Evolutionary conservation across 2,329 filamentous ascomycete genomes (phyloP).

Genomic region (Hymenoscyphus fraxineus): DNA sequence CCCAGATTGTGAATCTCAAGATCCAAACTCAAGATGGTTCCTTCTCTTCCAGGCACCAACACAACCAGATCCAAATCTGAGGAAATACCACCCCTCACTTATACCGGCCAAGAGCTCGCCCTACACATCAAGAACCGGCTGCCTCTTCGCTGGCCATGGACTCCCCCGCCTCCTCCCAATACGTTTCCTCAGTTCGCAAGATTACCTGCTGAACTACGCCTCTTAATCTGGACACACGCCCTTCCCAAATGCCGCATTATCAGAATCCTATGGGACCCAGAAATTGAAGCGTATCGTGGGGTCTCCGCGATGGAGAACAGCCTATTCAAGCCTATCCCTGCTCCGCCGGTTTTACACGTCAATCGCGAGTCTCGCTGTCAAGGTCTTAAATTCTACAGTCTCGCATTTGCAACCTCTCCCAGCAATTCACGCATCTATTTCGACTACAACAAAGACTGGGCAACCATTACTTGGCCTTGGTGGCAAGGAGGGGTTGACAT

Average conservation of each 20-base stretch:
- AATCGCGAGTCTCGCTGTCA: neutral
- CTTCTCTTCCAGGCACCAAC: neutral
- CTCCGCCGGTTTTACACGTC: neutral
- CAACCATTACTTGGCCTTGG: neutral
- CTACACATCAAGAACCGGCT: neutral
- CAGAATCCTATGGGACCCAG: neutral
- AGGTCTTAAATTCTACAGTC: neutral
- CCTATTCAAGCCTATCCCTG: neutral
- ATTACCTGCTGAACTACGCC: neutral
- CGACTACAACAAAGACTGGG: neutral
- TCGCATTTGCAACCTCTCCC: neutral
- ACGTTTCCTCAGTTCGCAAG: neutral
- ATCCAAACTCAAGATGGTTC: neutral
- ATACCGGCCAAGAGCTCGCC: neutral
- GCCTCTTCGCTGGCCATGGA: neutral
- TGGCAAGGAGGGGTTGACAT: neutral
- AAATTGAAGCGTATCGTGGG: neutral
- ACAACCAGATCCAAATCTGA: neutral
- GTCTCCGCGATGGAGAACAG: neutral
- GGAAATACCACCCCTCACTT: neutral
- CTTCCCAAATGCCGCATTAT: neutral
- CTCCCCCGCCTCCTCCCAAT: neutral
- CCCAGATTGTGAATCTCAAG: too few relatives aligned
- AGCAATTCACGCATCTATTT: neutral
- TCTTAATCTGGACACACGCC: neutral